Percentiles rank a stretch among this genome's conserved stretches.
phyloP scores from a whole-genome alignment of 1,139 yeast species.

The Hyphopichia fennica region DNA sequence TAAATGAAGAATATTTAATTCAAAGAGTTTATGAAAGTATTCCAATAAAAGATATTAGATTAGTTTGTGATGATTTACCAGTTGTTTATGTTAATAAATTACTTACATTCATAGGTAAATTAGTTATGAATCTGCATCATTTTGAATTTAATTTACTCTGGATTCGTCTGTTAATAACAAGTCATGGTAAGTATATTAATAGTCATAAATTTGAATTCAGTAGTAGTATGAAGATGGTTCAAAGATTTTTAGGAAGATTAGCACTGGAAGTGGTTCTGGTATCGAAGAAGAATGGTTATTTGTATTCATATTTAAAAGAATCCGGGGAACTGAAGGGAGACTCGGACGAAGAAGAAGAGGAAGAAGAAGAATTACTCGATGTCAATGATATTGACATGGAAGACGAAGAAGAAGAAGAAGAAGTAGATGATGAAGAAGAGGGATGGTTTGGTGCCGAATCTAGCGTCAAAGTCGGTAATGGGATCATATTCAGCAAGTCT shows the following conservation, averaged over 20 bases:
- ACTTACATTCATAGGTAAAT: constrained; percentile 68
- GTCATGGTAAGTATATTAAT: constrained; percentile 77
- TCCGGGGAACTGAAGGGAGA: constrained; percentile 15
- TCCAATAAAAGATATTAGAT: constrained; percentile 70
- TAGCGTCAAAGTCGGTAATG: constrained; percentile 1
- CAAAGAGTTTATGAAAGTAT: constrained; percentile 72
- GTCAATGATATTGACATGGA: constrained; percentile 10
- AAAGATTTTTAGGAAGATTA: constrained; percentile 69
- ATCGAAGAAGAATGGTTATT: constrained; percentile 56
- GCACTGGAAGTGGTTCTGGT: constrained; percentile 71
- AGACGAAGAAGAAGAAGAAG: constrained; percentile 14
- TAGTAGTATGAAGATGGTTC: constrained; percentile 68
- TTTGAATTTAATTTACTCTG: constrained; percentile 81
- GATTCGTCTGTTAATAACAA: constrained; percentile 66
- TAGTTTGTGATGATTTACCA: constrained; percentile 71
- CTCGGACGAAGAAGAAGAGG: constrained; percentile 14
- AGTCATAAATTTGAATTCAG: constrained; percentile 63
- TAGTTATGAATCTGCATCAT: constrained; percentile 64
- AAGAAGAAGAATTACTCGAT: constrained; percentile 13
- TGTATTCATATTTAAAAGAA: constrained; percentile 40
- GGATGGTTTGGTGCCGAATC: constrained; percentile 19
- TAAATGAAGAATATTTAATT: constrained; percentile 77
- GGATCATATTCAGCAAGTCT: constrained; percentile 9
- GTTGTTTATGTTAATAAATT: constrained; percentile 70
- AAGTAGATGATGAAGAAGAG: constrained; percentile 17